Base-by-base conservation (phyloP, 305 asterid species). In the Solanum hybrid region DNA sequence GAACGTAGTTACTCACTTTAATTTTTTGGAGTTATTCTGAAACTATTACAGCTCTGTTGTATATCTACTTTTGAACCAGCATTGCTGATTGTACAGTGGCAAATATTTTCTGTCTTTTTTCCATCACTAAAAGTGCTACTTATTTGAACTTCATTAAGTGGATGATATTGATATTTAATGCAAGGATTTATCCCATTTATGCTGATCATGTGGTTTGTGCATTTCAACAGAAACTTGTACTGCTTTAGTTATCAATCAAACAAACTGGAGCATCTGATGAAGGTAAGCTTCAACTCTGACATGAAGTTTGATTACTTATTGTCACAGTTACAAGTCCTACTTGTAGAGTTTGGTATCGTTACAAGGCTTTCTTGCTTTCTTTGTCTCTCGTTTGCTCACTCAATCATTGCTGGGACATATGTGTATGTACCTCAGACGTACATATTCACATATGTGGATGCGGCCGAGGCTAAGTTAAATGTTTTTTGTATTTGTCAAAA, bases 191-290 rank as follows among this genome's bases (percentile, higher is more conserved):
- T 17, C 41, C 31, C 45, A 57, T 85, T 2, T 57, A 20, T 57
- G 88, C 88, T 85, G 77, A 85, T 57, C 8, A 85, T 20, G 17
- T 57, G 76, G 51, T 85, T 57, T 85, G 31, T 85, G 45, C 38
- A 7, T 88, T 61, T 37, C n/a, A 92, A 93, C 96, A 97, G 99
- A 93, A 95, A 95, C 91, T 88, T 96, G 92, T 97, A 97, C 93
- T 97, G 99, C 96, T 97, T 97, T 94, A 95, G 99, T 92, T 90
- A 93, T 90, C 98, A 97, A 92, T 96, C 99, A 38, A 99, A 98
- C 93, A 97, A 97, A 91, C 94, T 97, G 91, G 99, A 97, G 93
- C 99, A 97, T 94, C 96, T 97, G 91, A 96, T 97, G 99, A 97
- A 97, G 99, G 99, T 97, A 92, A 90, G 92, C 38, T 89, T 88